Percentiles rank a stretch among this genome's conserved stretches.
Conservation (phyloP, 192 early-diverging fungal genomes). For the Phlyctochytrium arcticum region DNA sequence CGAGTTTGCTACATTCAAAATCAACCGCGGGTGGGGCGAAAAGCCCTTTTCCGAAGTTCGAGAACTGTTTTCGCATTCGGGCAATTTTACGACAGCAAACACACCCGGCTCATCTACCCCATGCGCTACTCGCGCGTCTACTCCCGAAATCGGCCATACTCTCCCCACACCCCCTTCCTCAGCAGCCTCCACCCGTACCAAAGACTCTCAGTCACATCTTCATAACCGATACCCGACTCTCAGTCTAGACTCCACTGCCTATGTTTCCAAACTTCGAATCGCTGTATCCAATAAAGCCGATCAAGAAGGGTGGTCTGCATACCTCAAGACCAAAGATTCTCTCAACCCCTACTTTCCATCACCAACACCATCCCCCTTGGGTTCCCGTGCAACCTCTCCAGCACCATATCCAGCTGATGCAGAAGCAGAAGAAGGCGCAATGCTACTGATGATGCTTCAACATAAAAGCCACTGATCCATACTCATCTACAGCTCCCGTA, state of each 20-base stretch:
- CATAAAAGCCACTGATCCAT: neutral
- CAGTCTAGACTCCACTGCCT: neutral
- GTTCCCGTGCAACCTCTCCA: constrained; percentile 8
- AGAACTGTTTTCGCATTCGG: neutral
- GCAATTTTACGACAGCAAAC: too few relatives aligned
- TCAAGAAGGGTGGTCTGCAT: neutral
- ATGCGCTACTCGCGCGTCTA: neutral
- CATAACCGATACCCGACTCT: neutral
- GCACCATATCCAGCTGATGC: neutral
- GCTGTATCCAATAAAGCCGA: neutral
- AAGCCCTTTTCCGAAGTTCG: constrained; percentile 12
- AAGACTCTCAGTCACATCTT: neutral
- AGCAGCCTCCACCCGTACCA: neutral
- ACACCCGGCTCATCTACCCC: neutral
- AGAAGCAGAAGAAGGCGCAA: constrained; percentile 19
- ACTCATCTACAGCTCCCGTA: neutral
- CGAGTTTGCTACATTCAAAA: constrained; percentile 20
- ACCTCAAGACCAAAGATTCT: neutral
- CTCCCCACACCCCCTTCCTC: neutral
- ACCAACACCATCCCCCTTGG: constrained; percentile 7
- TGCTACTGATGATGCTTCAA: constrained; percentile 22
- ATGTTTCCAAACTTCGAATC: constrained; percentile 7
- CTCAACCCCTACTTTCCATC: constrained; percentile 14
- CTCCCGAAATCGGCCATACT: neutral
- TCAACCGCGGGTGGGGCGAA: constrained; percentile 9